phyloP scores from a whole-genome alignment of 2,329 filamentous ascomycete genomes.

The Cryphonectria radicalis region DNA sequence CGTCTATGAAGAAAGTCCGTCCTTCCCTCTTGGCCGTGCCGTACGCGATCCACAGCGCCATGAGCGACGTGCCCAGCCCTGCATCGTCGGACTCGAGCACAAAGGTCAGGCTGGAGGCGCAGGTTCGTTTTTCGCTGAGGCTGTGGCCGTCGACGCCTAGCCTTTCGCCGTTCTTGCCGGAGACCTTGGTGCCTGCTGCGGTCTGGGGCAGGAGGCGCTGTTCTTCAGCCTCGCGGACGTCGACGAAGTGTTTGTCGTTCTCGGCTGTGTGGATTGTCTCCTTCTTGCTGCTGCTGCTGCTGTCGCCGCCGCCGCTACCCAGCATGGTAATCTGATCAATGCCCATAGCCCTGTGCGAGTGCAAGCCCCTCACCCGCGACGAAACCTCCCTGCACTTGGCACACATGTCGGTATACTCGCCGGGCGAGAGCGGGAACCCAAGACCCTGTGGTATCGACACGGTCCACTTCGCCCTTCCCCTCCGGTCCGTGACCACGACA shows the following conservation, averaged over 20 bases:
- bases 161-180: slow-evolving; percentile 40
- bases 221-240: slow-evolving; percentile 72
- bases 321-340: slow-evolving; percentile 46
- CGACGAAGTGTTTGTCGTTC: slow-evolving; percentile 71
- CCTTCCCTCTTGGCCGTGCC: slow-evolving; percentile 76
- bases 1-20: slow-evolving; percentile 82
- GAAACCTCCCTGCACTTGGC: slow-evolving; percentile 69
- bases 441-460: slow-evolving; percentile 73
- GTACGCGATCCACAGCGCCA: slow-evolving; percentile 84
- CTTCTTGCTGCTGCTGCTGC: background rate
- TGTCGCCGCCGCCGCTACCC: slow-evolving; percentile 49
- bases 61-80: slow-evolving; percentile 75
- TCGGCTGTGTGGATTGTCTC: background rate
- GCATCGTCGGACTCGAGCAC: slow-evolving; percentile 75
- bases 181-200: slow-evolving; percentile 38
- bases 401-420: slow-evolving; percentile 73
- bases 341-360: slow-evolving; percentile 42
- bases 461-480: slow-evolving; percentile 74
- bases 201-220: slow-evolving; percentile 61
- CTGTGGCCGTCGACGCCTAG: slow-evolving; percentile 53
- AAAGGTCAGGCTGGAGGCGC: slow-evolving; percentile 75
- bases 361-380: slow-evolving; percentile 57
- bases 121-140: slow-evolving; percentile 58
- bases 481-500: slow-evolving; percentile 68
- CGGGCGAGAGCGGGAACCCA: slow-evolving; percentile 67